These are phyloP conservation scores for Purpureocillium lavendulum DNA, from an alignment of 2,329 filamentous ascomycete species.

Conservation along the genomic window DNA sequence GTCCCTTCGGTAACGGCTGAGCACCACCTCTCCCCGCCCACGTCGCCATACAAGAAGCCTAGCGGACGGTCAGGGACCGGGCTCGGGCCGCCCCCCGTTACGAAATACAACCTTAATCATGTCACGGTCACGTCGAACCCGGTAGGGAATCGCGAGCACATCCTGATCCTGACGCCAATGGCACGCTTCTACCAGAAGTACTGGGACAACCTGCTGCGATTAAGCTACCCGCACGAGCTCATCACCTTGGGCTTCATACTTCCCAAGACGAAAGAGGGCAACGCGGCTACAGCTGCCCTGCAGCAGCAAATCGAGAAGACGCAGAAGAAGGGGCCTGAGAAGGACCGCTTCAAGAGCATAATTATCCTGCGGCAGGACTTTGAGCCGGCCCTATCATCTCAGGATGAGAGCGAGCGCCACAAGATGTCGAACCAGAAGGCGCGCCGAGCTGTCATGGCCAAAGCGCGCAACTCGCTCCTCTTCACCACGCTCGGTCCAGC, in stretches of 20 bases:
- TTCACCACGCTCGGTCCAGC: constrained; percentile 89
- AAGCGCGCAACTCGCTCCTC: constrained; percentile 85
- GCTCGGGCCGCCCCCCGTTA: constrained; percentile 65
- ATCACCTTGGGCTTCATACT: constrained; percentile 95
- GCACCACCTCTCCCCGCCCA: constrained; percentile 34
- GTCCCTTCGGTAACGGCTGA: constrained; percentile 37
- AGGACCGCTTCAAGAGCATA: constrained; percentile 81
- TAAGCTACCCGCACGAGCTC: constrained; percentile 86
- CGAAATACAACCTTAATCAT: constrained; percentile 92
- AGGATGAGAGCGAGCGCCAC: constrained; percentile 83
- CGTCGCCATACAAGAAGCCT: constrained; percentile 33
- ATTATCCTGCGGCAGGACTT: constrained; percentile 95
- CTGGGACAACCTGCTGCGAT: constrained; percentile 83
- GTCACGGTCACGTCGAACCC: constrained; percentile 75
- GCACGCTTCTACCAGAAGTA: constrained; percentile 89
- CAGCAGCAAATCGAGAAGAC: constrained; percentile 81
- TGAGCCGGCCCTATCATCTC: constrained; percentile 69
- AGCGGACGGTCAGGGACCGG: constrained; percentile 20
- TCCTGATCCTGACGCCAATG: constrained; percentile 89
- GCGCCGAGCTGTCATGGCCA: constrained; percentile 82
- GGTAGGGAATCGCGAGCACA: constrained; percentile 69
- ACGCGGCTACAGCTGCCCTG: constrained; percentile 71
- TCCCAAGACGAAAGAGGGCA: constrained; percentile 87
- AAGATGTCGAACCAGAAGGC: constrained; percentile 85
- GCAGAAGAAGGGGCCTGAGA: constrained; percentile 67